Evolutionary conservation across 306 rosid genomes (phyloP).

Genomic region (Spatholobus suberectus): DNA sequence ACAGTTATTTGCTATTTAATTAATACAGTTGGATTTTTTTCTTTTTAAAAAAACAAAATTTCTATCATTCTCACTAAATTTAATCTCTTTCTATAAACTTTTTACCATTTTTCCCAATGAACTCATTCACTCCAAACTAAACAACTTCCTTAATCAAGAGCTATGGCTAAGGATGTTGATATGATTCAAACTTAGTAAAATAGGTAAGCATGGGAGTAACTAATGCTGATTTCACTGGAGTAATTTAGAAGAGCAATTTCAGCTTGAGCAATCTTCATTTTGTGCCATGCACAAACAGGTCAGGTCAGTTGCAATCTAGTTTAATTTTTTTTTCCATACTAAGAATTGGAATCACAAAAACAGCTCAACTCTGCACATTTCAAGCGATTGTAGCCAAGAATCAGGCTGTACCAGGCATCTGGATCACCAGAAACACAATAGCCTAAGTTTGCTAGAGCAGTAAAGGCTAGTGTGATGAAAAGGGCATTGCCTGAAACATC

Average conservation of each 20-base stretch:
- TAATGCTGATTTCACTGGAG: background rate
- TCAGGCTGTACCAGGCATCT: background rate
- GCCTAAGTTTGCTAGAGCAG: constrained; percentile 19
- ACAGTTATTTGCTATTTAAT: background rate
- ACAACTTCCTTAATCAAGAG: background rate
- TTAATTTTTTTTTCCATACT: background rate
- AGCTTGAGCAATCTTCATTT: constrained; percentile 21
- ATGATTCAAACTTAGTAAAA: background rate
- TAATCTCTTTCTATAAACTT: background rate
- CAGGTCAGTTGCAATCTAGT: constrained; percentile 8
- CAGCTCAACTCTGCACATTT: constrained; percentile 8
- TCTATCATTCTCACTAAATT: background rate
- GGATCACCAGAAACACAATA: background rate
- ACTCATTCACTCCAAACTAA: background rate
- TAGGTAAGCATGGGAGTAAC: background rate
- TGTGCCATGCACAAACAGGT: background rate
- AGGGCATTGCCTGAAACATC: constrained; percentile 19
- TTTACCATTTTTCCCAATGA: background rate
- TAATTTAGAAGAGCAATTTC: background rate
- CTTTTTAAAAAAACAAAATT: background rate
- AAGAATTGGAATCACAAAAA: background rate
- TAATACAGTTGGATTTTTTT: background rate
- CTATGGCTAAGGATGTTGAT: constrained; percentile 1
- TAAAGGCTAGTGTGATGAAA: background rate
- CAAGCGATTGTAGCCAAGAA: background rate